Base-by-base conservation (phyloP, 768 basidiomycete genomes). In the Asterophora lycoperdoides region DNA sequence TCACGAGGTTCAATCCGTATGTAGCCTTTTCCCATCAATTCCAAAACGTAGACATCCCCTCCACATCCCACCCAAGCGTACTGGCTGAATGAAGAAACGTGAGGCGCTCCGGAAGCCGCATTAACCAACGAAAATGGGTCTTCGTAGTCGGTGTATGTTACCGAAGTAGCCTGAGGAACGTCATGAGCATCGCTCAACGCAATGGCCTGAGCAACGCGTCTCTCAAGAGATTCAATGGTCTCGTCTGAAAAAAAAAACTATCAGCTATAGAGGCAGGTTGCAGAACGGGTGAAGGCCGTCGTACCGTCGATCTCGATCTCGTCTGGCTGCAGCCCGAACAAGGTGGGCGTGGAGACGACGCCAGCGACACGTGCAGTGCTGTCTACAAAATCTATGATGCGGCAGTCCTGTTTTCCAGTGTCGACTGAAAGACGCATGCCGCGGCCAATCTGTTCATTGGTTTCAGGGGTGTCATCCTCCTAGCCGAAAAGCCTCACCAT, bases 351-450 rank as follows among this genome's bases (percentile, higher is more conserved):
- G 13, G 83, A 89, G 19, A 93, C 69, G 20, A 93, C 71, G 9
- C 91, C 90, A 7, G 77, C 63, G 3, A 91, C 78, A 8, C 85
- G 78, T 32, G 70, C 71, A 17, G 79, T 71, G 33, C 80, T 85
- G 60, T 94, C 92, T 13, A 93, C 91, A 54, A 96, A 87, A 62
- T 98, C 94, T 54, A 98, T 88, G 49, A 97, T 81, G 10, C 78
- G 81, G 64, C 94, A 97, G 60, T 95, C 82, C 38, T 63, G 56
- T 65, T 98, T 98, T 44, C 83, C 87, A 0, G 89, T 92, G 7
- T 61, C 61, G 8, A 89, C 87, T 2, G 89, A 93, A 26, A 88
- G 75, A 51, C 94, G 75, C 80, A 97, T 88, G 19, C 94, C 94
- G 49, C 94, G 78, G 3, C 94, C 94, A 51, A 97, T 90, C 92